These are phyloP conservation scores for Isochrysis galbana DNA, from an alignment of 78 protist species.

Conservation along the genomic window DNA sequence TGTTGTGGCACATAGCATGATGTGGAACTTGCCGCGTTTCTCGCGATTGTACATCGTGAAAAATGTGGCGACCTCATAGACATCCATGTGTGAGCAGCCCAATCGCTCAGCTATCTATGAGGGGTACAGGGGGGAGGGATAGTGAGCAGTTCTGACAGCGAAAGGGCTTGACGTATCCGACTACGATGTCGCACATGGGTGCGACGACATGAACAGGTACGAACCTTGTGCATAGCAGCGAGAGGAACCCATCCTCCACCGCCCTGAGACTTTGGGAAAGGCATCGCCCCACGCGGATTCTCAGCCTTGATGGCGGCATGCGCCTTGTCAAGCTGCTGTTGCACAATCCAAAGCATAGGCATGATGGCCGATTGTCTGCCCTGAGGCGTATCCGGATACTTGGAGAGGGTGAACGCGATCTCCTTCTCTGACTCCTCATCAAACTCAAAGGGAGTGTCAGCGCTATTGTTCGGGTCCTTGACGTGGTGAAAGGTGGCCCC, in stretches of 20 bases:
- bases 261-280: not conserved
- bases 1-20: slow-evolving; percentile 89
- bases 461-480: not conserved
- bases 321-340: not conserved
- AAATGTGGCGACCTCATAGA: slow-evolving; percentile 94
- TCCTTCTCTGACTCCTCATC: not conserved
- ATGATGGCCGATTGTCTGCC: not conserved
- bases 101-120: slow-evolving; percentile 42
- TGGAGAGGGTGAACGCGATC: not conserved
- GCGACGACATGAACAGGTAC: too few relatives aligned
- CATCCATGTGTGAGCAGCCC: slow-evolving; percentile 86
- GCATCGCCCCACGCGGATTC: too few relatives aligned
- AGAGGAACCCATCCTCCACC: slow-evolving; percentile 82
- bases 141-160: too few relatives aligned
- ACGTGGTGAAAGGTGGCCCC: not conserved
- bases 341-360: slow-evolving; percentile 12
- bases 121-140: not conserved
- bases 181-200: too few relatives aligned
- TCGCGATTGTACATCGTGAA: slow-evolving; percentile 84
- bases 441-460: not conserved
- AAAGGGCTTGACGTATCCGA: too few relatives aligned
- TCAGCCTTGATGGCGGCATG: not conserved
- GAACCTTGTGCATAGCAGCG: slow-evolving; percentile 89
- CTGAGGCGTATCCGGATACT: slow-evolving; percentile 20
- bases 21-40: not conserved